phyloP scores from a whole-genome alignment of 2,329 filamentous ascomycete genomes.

The Hypoxylon sp. region DNA sequence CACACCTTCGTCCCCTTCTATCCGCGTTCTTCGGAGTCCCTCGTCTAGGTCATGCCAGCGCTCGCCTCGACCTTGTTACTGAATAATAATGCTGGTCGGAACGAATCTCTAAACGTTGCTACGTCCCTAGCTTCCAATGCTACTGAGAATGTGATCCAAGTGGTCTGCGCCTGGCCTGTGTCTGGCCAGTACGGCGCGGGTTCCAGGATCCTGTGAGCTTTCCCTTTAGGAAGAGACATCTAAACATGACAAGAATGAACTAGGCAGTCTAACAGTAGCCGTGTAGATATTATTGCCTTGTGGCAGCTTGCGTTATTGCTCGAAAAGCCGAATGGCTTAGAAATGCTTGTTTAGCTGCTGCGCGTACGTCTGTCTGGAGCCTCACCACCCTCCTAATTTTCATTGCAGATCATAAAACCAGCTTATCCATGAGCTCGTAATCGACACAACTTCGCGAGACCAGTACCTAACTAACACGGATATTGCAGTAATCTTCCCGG shows the following conservation, averaged over 20 bases:
- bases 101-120: constrained; percentile 26
- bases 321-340: constrained; percentile 71
- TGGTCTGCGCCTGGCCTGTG: constrained; percentile 58
- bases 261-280: constrained; percentile 17
- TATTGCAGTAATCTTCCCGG: constrained; percentile 65
- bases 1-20: constrained; percentile 10
- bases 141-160: constrained; percentile 46
- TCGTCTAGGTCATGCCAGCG: constrained; percentile 50
- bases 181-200: constrained; percentile 57
- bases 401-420: neutral
- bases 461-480: constrained; percentile 12
- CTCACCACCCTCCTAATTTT: neutral
- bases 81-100: constrained; percentile 42
- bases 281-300: constrained; percentile 69
- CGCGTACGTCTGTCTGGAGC: constrained; percentile 46
- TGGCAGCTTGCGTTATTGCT: constrained; percentile 72
- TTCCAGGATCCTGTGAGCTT: constrained; percentile 54
- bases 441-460: neutral
- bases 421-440: constrained; percentile 3
- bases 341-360: constrained; percentile 72
- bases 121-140: constrained; percentile 37
- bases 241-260: neutral
- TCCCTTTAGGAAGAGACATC: neutral
- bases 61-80: constrained; percentile 50
- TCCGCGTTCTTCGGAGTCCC: constrained; percentile 5